Evolutionary conservation across 106 monocot genomes (phyloP), one percentile per base, ranked within the genome.

Genomic region (Cymbidium sinense): DNA sequence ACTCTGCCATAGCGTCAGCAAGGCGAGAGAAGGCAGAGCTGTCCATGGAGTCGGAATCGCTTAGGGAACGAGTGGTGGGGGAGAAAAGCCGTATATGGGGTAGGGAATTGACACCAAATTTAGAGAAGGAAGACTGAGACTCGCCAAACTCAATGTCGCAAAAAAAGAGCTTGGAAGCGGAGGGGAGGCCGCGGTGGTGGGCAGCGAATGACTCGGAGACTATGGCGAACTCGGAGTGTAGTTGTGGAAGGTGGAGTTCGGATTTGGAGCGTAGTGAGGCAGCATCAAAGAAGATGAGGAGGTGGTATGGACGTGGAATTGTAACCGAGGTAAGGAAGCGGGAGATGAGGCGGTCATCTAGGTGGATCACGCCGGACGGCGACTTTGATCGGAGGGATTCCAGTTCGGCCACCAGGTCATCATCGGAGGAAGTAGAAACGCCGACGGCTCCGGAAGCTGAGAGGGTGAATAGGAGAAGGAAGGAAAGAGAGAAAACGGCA

Each of bases 231-330:
- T 98, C 96, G 75, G 85, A 78, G 19, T 82, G 91, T 82, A 98
- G 94, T 58, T 94, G 79, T 50, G 83, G 84, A 44, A 98, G 90
- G 83, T 90, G 96, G 84, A 98, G 94, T 2, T 98, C 96, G 43
- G 91, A 43, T 76, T 90, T 94, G 81, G 84, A 79, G 67, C 84
- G 93, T 81, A 98, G 90, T 31, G 90, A 83, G 64, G 83, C 51
- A 33, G 92, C 92, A 77, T 99, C 94, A 87, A 99, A 94, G 94
- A 99, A 94, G 77, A 99, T 65, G 77, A 99, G 9, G 78, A 98
- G 64, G 76, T 87, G 87, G 87, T 94, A 94, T 3, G 88, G 88
- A 67, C 92, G 94, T 7, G 90, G 88, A 34, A 82, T 50, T 18
- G 83, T 47, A 55, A 84, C 52, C 31, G 90, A 85, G 71, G 86